Evolutionary conservation across 192 early-diverging fungal species (phyloP).

Genomic region (Backusella tuberculispora): DNA sequence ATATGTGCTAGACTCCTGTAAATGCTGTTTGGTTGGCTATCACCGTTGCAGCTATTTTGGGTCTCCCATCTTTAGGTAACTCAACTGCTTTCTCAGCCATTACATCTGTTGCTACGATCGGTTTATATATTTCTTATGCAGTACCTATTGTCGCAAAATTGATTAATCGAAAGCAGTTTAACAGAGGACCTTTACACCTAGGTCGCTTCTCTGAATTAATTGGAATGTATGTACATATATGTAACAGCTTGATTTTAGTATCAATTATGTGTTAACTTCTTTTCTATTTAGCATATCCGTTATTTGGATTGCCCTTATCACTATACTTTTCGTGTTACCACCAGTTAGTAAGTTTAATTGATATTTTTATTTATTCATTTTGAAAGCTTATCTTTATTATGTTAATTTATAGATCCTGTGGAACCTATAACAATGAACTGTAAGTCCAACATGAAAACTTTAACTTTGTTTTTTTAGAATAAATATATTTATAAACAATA

Average conservation of each 20-base stretch:
- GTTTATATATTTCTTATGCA: conserved; percentile 56
- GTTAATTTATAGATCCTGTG: conserved; percentile 1
- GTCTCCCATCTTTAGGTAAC: conserved; percentile 43
- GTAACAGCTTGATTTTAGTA: background rate
- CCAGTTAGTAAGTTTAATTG: background rate
- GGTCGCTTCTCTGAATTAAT: background rate
- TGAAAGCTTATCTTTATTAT: background rate
- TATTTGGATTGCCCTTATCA: background rate
- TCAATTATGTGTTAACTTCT: background rate
- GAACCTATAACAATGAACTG: conserved; percentile 10
- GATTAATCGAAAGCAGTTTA: conserved; percentile 29
- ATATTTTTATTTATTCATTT: background rate
- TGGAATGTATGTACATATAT: background rate
- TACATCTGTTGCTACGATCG: conserved; percentile 57
- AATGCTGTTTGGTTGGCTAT: conserved; percentile 54
- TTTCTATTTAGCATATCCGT: background rate
- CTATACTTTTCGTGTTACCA: background rate
- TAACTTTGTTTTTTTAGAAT: background rate
- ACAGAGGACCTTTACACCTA: conserved; percentile 20
- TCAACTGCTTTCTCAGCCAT: conserved; percentile 52
- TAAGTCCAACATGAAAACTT: background rate
- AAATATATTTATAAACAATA: background rate
- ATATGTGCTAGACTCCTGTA: conserved; percentile 35
- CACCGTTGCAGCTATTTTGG: conserved; percentile 44
- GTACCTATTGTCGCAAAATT: conserved; percentile 36